phyloP scores from a whole-genome alignment of 2,329 filamentous ascomycete species.

The Hymenoscyphus linearis region DNA sequence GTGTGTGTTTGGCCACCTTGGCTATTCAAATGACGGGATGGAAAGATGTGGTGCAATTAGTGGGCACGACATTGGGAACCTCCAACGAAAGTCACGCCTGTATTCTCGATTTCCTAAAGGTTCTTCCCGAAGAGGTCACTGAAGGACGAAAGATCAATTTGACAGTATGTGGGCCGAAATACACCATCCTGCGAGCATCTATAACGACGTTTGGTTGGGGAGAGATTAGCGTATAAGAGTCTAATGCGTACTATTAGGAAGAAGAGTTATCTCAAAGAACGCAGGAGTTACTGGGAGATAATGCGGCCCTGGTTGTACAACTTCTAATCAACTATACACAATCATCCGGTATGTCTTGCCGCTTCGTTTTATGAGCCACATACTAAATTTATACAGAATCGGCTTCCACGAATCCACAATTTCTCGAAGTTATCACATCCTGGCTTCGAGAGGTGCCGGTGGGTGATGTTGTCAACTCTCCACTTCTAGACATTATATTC shows the following conservation, averaged over 20 bases:
- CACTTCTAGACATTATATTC: conserved; percentile 76
- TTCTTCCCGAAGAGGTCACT: conserved; percentile 96
- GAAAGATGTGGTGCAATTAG: conserved; percentile 84
- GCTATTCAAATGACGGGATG: conserved; percentile 95
- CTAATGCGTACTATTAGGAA: conserved; percentile 66
- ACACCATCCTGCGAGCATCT: conserved; percentile 39
- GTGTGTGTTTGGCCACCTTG: conserved; percentile 88
- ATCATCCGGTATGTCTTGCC: conserved; percentile 68
- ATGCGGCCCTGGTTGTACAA: conserved; percentile 79
- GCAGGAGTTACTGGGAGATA: conserved; percentile 83
- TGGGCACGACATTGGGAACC: conserved; percentile 72
- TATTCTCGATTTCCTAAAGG: conserved; percentile 91
- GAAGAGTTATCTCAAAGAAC: conserved; percentile 86
- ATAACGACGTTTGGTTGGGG: conserved; percentile 33
- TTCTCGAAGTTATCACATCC: conserved; percentile 93
- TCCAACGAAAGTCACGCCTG: conserved; percentile 76
- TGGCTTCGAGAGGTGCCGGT: conserved; percentile 94
- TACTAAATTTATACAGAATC: conserved; percentile 46
- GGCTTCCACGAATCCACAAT: conserved; percentile 78
- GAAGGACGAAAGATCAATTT: conserved; percentile 99
- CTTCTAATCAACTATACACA: conserved; percentile 87
- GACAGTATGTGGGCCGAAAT: conserved; percentile 79
- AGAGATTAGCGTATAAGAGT: conserved; percentile 36
- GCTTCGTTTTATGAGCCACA: conserved; percentile 7
- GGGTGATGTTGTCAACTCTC: conserved; percentile 75